phyloP scores from a whole-genome alignment of 345 rosid genomes.

The Heritiera littoralis region DNA sequence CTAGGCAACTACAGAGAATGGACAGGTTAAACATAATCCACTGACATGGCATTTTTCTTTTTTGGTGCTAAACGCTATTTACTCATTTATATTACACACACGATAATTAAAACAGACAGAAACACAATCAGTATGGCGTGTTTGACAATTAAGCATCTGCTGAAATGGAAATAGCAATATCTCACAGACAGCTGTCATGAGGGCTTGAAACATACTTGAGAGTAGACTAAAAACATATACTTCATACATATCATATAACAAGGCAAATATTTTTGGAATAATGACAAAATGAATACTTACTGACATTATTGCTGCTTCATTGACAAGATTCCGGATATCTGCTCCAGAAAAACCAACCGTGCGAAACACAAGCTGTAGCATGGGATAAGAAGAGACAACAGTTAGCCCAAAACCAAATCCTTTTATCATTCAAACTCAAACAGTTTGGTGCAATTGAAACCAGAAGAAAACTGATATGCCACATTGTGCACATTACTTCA shows the following conservation, averaged over 20 bases:
- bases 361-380: constrained; percentile 83
- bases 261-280: not conserved
- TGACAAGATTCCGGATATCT: constrained; percentile 92
- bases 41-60: not conserved
- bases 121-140: not conserved
- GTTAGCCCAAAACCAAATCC: constrained; percentile 13
- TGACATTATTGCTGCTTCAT: constrained; percentile 97
- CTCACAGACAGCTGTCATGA: not conserved
- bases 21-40: not conserved
- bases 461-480: not conserved
- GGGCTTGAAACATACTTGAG: not conserved
- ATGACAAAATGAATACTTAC: constrained; percentile 50
- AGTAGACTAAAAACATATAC: not conserved
- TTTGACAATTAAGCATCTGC: not conserved
- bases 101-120: not conserved
- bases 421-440: constrained; percentile 8
- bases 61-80: not conserved
- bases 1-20: constrained; percentile 1
- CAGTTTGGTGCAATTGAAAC: not conserved
- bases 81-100: not conserved
- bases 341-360: constrained; percentile 97
- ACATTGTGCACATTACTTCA: not conserved
- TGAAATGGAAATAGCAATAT: not conserved
- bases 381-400: constrained; percentile 1
- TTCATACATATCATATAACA: not conserved